Percentiles rank a stretch among this genome's conserved stretches.
These are phyloP conservation scores for Aspergillus puulaauensis DNA, from an alignment of 2,329 filamentous ascomycete genomes.

Conservation along the genomic window DNA sequence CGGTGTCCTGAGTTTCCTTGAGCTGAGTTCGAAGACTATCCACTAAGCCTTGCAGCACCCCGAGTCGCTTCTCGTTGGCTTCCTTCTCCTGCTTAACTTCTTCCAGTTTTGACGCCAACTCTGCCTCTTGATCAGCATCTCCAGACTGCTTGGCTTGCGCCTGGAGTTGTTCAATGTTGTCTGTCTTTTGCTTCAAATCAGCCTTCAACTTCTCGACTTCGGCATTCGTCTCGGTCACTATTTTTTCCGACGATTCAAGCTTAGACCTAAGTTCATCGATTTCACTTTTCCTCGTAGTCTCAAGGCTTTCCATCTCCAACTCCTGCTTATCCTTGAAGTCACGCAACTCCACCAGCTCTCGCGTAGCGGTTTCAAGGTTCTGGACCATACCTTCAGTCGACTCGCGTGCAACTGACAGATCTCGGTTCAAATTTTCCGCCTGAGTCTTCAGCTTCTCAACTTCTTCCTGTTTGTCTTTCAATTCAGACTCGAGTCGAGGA, in stretches of 20 bases:
- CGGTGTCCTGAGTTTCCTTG: slow-evolving; percentile 52
- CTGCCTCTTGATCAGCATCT: slow-evolving; percentile 21
- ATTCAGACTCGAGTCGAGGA: slow-evolving; percentile 73
- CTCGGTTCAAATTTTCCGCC: slow-evolving; percentile 66
- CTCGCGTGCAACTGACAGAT: slow-evolving; percentile 70
- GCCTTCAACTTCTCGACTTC: slow-evolving; percentile 35
- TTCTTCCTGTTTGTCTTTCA: slow-evolving; percentile 68
- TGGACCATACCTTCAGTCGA: slow-evolving; percentile 64
- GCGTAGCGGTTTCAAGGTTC: slow-evolving; percentile 66
- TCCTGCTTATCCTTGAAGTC: slow-evolving; percentile 54
- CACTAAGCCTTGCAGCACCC: slow-evolving; percentile 57
- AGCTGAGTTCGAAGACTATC: slow-evolving; percentile 55
- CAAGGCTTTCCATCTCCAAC: slow-evolving; percentile 46
- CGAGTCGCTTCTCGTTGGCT: slow-evolving; percentile 51
- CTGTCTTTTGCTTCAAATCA: slow-evolving; percentile 42
- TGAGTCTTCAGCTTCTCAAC: slow-evolving; percentile 69
- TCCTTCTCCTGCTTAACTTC: slow-evolving; percentile 37
- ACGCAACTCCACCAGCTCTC: slow-evolving; percentile 59
- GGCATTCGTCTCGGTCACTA: slow-evolving; percentile 27
- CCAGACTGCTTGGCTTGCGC: slow-evolving; percentile 25
- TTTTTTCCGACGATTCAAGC: slow-evolving; percentile 31
- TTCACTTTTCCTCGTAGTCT: slow-evolving; percentile 42
- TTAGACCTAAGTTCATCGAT: slow-evolving; percentile 43
- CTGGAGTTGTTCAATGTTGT: slow-evolving; percentile 39
- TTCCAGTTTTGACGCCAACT: slow-evolving; percentile 33